Evolutionary conservation across 306 rosid species (phyloP).

Genomic region (Trifolium dubium): DNA sequence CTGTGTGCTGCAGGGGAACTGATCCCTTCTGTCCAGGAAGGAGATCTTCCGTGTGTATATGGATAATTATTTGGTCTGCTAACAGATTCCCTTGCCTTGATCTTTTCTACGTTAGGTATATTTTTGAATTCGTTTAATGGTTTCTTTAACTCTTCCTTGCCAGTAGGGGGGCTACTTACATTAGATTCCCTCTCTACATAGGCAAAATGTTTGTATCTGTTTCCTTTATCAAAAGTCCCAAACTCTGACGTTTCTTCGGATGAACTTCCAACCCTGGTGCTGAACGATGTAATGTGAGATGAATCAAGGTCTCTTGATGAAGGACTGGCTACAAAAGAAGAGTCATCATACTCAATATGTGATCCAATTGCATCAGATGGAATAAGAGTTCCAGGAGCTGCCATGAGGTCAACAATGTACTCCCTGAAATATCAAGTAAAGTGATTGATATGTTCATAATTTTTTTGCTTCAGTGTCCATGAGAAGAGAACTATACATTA

Average conservation of each 20-base stretch:
- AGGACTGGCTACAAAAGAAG: conserved; percentile 68
- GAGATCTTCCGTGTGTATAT: conserved; percentile 74
- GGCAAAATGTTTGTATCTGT: conserved; percentile 52
- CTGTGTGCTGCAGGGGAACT: conserved; percentile 89
- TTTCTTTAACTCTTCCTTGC: conserved; percentile 57
- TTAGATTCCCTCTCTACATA: conserved; percentile 60
- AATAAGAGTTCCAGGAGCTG: conserved; percentile 98
- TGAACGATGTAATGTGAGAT: conserved; percentile 70
- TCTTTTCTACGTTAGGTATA: conserved; percentile 55
- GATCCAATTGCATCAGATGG: conserved; percentile 87
- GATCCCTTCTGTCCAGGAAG: conserved; percentile 99
- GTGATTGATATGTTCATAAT: background rate
- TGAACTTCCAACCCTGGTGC: conserved; percentile 87
- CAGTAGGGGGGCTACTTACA: conserved; percentile 40
- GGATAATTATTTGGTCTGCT: conserved; percentile 66
- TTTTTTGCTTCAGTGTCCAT: conserved; percentile 11
- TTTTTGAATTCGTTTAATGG: conserved; percentile 39
- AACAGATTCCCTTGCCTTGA: conserved; percentile 50
- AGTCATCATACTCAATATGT: conserved; percentile 67
- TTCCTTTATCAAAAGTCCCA: conserved; percentile 59
- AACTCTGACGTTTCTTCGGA: conserved; percentile 67
- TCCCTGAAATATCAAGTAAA: conserved; percentile 70
- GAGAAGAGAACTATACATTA: conserved; percentile 9
- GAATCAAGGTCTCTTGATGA: conserved; percentile 84
- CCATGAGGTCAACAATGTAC: conserved; percentile 97